phyloP scores from a whole-genome alignment of 2,329 filamentous ascomycete genomes.

The Chrysosporium keratinophilum region DNA sequence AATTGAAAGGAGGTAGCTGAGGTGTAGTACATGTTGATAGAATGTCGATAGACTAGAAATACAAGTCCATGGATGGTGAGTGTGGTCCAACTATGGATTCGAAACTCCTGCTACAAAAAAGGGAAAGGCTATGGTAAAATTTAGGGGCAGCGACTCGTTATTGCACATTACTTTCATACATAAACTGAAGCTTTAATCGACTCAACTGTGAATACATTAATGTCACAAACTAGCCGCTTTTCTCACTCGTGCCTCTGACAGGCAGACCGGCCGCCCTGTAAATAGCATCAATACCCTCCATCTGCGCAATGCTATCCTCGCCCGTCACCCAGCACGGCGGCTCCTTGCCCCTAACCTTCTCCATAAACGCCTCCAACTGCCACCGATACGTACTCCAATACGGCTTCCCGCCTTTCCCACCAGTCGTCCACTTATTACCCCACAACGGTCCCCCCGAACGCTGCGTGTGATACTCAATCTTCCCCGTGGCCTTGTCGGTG shows the following conservation, averaged over 20 bases:
- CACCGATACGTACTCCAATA: slow-evolving; percentile 17
- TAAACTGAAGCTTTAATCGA: too few species aligned
- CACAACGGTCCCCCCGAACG: slow-evolving; percentile 25
- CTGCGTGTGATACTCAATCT: slow-evolving; percentile 21
- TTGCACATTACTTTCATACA: too few species aligned
- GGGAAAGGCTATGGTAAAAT: too few species aligned
- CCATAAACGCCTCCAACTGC: slow-evolving; percentile 17
- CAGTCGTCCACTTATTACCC: slow-evolving; percentile 23
- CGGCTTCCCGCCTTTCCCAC: slow-evolving; percentile 20
- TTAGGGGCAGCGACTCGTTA: too few species aligned
- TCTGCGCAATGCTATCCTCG: slow-evolving; percentile 14
- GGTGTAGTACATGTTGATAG: too few species aligned
- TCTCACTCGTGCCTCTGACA: slow-evolving; percentile 3
- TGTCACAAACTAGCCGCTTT: neutral
- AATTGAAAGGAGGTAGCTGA: too few species aligned
- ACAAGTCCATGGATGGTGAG: too few species aligned
- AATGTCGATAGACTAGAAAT: too few species aligned
- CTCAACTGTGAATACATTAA: too few species aligned
- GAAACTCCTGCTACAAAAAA: too few species aligned
- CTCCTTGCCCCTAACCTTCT: slow-evolving; percentile 14
- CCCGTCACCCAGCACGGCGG: slow-evolving; percentile 14
- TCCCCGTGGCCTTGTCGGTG: slow-evolving; percentile 23
- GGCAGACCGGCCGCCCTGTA: slow-evolving; percentile 14
- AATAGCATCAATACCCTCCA: slow-evolving; percentile 15
- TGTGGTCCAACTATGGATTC: too few species aligned